Conservation (phyloP, 1,139 yeast species). For the Hansenula lynferdii region DNA sequence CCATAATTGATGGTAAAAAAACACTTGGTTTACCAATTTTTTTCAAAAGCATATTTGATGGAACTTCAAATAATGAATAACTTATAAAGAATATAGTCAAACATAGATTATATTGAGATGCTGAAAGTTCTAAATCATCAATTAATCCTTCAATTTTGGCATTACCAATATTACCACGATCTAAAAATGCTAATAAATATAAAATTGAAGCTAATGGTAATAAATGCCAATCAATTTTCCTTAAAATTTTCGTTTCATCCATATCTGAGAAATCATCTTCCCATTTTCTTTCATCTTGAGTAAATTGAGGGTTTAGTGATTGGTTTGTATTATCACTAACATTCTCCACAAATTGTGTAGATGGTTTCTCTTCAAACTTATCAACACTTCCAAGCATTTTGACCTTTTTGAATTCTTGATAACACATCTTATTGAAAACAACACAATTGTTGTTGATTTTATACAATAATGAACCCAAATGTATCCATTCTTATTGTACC, state of each 20-base stretch:
- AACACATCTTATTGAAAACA: too few species aligned
- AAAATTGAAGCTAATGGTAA: slow-evolving; percentile 45
- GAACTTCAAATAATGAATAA: slow-evolving; percentile 51
- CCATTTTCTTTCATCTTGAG: not conserved
- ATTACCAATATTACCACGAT: slow-evolving; percentile 56
- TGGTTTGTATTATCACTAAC: not conserved
- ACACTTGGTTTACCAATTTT: slow-evolving; percentile 37
- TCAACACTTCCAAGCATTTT: too few species aligned
- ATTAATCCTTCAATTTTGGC: slow-evolving; percentile 57
- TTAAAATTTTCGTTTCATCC: slow-evolving; percentile 31
- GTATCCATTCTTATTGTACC: too few species aligned
- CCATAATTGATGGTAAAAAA: slow-evolving; percentile 45
- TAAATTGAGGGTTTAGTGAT: not conserved
- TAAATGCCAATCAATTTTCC: slow-evolving; percentile 41
- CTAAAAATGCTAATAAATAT: slow-evolving; percentile 51
- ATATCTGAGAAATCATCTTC: slow-evolving; percentile 16
- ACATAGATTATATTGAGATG: slow-evolving; percentile 46
- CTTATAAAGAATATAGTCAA: slow-evolving; percentile 54
- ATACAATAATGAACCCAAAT: too few species aligned
- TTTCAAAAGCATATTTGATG: slow-evolving; percentile 40
- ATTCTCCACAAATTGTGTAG: not conserved
- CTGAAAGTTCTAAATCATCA: slow-evolving; percentile 42
- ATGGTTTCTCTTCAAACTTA: not conserved
- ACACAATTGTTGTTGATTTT: too few species aligned
- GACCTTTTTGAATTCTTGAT: too few species aligned